Percentiles rank a stretch among this genome's conserved stretches.
Conservation (phyloP, 768 basidiomycete species). For the Phylloporus arenicola region DNA sequence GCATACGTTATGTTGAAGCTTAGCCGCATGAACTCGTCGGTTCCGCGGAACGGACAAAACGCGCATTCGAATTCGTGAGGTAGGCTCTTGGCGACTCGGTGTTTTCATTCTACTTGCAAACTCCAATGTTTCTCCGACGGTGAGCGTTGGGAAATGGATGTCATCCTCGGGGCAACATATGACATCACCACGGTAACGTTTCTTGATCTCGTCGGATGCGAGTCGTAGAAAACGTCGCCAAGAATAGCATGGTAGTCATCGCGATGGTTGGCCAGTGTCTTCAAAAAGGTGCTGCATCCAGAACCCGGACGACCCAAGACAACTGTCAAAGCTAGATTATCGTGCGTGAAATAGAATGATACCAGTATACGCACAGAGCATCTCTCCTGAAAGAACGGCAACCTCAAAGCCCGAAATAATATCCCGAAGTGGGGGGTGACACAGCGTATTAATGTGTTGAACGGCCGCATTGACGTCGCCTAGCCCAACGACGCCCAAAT, state of each 20-base stretch:
- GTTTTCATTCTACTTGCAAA: slow-evolving; percentile 51
- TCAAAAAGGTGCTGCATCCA: slow-evolving; percentile 46
- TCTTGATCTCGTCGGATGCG: slow-evolving; percentile 40
- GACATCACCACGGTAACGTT: slow-evolving; percentile 44
- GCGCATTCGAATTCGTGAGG: slow-evolving; percentile 51
- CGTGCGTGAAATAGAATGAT: neutral
- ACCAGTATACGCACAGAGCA: slow-evolving; percentile 52
- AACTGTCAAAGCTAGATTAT: slow-evolving; percentile 36
- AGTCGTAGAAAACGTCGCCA: slow-evolving; percentile 41
- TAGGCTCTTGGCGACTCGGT: slow-evolving; percentile 35
- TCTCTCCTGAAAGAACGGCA: slow-evolving; percentile 62
- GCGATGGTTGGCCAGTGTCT: slow-evolving; percentile 45
- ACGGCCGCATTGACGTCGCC: slow-evolving; percentile 36
- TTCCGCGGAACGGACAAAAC: slow-evolving; percentile 50
- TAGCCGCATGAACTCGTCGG: slow-evolving; percentile 39
- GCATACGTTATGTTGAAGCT: slow-evolving; percentile 4
- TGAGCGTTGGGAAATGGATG: slow-evolving; percentile 71
- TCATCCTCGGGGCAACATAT: slow-evolving; percentile 65
- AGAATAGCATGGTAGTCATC: slow-evolving; percentile 38
- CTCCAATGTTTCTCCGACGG: slow-evolving; percentile 41
- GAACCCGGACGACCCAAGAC: slow-evolving; percentile 82
- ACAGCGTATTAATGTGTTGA: slow-evolving; percentile 40
- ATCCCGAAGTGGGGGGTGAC: slow-evolving; percentile 58
- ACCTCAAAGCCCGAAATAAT: slow-evolving; percentile 64
- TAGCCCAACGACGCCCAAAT: slow-evolving; percentile 49